These are phyloP conservation scores for Kondoa subrosea DNA, from an alignment of 768 basidiomycete genomes.

Conservation along the genomic window DNA sequence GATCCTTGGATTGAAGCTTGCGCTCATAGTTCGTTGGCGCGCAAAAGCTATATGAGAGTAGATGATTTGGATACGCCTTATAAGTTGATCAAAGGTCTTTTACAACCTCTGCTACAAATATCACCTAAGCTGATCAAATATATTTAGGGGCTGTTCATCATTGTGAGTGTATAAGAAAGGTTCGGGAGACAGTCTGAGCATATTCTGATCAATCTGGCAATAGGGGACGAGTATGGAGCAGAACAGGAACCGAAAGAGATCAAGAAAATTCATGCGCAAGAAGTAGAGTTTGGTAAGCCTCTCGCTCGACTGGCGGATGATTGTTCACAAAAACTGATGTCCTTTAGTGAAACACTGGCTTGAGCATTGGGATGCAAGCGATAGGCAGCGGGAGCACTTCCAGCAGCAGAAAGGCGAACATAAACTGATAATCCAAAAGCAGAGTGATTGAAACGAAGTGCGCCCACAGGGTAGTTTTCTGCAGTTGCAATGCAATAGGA, in stretches of 20 bases:
- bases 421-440: background rate
- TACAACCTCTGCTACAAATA: background rate
- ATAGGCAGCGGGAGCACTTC: too few relatives aligned
- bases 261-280: slow-evolving; percentile 58
- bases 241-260: slow-evolving; percentile 51
- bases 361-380: background rate
- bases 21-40: slow-evolving; percentile 35
- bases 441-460: too few relatives aligned
- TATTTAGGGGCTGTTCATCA: slow-evolving; percentile 54
- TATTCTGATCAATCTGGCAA: background rate
- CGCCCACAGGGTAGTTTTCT: background rate
- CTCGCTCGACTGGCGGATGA: slow-evolving; percentile 50
- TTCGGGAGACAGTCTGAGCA: slow-evolving; percentile 52
- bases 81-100: background rate
- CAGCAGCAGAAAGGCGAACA: too few relatives aligned
- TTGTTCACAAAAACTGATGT: background rate
- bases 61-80: background rate
- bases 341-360: background rate
- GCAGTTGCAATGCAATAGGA: background rate
- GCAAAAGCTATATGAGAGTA: slow-evolving; percentile 48
- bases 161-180: too few relatives aligned
- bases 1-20: slow-evolving; percentile 27
- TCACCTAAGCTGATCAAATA: slow-evolving; percentile 52
- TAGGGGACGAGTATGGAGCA: background rate
- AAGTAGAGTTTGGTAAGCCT: slow-evolving; percentile 58